Conservation (phyloP, 805 yeast species). For the Candida ovalis region DNA sequence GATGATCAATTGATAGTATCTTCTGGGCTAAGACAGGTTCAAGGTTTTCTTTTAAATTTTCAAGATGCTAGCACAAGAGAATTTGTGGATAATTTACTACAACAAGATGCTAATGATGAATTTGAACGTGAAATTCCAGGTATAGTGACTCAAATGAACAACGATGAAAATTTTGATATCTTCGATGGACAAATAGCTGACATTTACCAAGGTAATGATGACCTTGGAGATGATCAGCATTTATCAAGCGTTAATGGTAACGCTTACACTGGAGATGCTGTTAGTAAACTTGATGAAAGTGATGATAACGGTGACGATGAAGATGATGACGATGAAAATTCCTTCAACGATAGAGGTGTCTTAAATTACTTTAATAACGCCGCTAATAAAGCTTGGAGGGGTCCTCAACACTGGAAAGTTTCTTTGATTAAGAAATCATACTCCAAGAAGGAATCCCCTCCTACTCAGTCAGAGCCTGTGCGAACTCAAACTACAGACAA, state of each 20-base stretch:
- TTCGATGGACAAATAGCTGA: neutral
- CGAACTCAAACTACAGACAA: neutral
- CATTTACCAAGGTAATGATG: neutral
- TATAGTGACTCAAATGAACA: neutral
- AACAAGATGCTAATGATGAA: conserved; percentile 4
- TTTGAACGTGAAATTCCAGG: conserved; percentile 4
- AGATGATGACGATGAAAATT: neutral
- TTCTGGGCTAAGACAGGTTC: conserved; percentile 1
- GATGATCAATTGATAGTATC: conserved; percentile 1
- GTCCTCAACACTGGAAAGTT: conserved; percentile 87
- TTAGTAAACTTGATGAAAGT: neutral
- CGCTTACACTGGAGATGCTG: neutral
- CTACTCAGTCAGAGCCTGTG: neutral
- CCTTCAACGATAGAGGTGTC: conserved; percentile 14
- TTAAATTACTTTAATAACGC: conserved; percentile 68
- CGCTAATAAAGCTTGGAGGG: conserved; percentile 71
- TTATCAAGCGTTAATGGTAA: no score
- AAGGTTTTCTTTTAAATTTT: conserved; percentile 1
- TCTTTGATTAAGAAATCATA: conserved; percentile 45
- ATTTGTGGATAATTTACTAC: conserved; percentile 4
- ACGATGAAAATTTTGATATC: neutral
- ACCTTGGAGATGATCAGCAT: neutral
- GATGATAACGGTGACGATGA: conserved; percentile 1
- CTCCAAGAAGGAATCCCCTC: neutral
- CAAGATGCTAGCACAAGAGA: conserved; percentile 16